Conservation (phyloP, 2,329 filamentous ascomycete species). For the Cladosporium sp. region DNA sequence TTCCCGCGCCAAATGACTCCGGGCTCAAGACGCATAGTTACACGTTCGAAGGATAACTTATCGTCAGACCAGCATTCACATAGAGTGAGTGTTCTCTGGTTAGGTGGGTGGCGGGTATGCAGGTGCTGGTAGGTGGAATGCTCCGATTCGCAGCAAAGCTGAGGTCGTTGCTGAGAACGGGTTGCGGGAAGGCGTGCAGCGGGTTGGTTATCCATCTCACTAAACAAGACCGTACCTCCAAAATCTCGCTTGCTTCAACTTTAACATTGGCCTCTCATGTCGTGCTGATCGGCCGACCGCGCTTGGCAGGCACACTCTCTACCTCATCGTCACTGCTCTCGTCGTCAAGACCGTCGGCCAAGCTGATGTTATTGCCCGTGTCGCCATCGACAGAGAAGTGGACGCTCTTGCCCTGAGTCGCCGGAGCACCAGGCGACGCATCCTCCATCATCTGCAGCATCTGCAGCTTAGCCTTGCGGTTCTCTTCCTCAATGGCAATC, state of each 20-base stretch:
- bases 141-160: too few relatives aligned
- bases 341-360: conserved; percentile 5
- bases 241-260: background rate
- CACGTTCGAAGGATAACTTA: background rate
- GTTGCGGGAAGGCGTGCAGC: too few relatives aligned
- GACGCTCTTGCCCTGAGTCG: conserved; percentile 1
- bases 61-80: background rate
- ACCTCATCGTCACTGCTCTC: conserved; percentile 13
- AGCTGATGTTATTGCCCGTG: background rate
- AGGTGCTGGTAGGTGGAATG: too few relatives aligned
- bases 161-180: too few relatives aligned
- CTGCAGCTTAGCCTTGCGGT: conserved; percentile 33
- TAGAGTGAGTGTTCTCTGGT: too few relatives aligned
- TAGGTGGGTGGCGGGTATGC: too few relatives aligned
- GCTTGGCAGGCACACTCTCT: conserved; percentile 12
- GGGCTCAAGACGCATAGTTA: background rate
- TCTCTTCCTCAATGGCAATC: conserved; percentile 24
- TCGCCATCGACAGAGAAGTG: background rate
- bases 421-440: conserved; percentile 4
- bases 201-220: too few relatives aligned
- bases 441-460: conserved; percentile 28
- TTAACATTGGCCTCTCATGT: background rate
- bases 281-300: background rate
- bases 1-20: background rate
- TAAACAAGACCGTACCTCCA: background rate